These are phyloP conservation scores for Tephrocybe sp. DNA, from an alignment of 768 basidiomycete species.

Conservation along the genomic window DNA sequence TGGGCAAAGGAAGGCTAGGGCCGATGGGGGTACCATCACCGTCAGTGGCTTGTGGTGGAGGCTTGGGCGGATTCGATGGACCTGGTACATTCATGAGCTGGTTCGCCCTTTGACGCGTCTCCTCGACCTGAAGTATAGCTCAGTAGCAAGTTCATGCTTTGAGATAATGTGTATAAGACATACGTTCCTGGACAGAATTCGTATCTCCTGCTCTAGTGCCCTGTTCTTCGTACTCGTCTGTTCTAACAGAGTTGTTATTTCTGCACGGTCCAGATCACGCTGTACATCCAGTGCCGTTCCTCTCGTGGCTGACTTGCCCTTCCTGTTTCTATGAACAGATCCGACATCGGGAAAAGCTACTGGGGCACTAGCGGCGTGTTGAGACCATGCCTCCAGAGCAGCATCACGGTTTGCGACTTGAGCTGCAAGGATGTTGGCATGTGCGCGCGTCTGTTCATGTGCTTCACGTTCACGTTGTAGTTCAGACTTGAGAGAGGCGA, in stretches of 20 bases:
- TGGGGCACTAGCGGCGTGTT: not conserved
- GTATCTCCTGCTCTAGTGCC: slow-evolving; percentile 38
- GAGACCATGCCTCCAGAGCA: slow-evolving; percentile 34
- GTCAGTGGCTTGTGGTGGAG: not conserved
- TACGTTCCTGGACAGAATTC: slow-evolving; percentile 27
- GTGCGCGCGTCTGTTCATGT: slow-evolving; percentile 32
- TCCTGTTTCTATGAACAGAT: not conserved
- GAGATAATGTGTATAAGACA: slow-evolving; percentile 3
- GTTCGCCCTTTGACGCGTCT: slow-evolving; percentile 5
- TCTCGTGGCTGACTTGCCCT: not conserved
- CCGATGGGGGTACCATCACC: not conserved
- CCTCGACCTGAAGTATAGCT: slow-evolving; percentile 4
- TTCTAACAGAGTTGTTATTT: slow-evolving; percentile 32
- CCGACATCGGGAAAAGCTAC: not conserved
- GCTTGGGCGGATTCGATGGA: too few species aligned
- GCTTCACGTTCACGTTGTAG: slow-evolving; percentile 39
- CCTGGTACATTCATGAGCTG: too few species aligned
- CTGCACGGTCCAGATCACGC: slow-evolving; percentile 19
- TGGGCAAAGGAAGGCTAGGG: not conserved
- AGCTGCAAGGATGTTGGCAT: slow-evolving; percentile 43
- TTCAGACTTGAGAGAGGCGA: slow-evolving; percentile 35
- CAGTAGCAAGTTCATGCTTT: not conserved
- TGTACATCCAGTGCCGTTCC: not conserved
- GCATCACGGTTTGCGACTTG: slow-evolving; percentile 51
- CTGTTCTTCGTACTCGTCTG: slow-evolving; percentile 31